Base-by-base conservation (phyloP, 2,329 filamentous ascomycete species). In the Fusarium haematococcum region DNA sequence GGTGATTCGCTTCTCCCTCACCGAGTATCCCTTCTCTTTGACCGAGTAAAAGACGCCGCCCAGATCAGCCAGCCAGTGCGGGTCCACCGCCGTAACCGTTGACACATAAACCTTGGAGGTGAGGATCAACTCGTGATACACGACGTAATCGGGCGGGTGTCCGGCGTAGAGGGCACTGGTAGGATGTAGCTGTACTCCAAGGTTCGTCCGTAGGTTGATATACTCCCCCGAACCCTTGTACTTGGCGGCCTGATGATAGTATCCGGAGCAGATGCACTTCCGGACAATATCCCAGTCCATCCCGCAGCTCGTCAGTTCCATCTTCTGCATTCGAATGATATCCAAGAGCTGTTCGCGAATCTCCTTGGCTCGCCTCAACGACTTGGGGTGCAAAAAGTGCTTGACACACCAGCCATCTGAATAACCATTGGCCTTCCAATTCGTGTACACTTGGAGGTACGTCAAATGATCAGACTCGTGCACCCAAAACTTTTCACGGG, bases 21-120 rank as follows among this genome's bases (percentile, higher is more conserved):
- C 91, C 16, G 94, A 97, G 81, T 97, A 99, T 2, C 96, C 97
- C 84, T 99, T 99, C 84, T 98, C 96, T 85, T 98, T 98, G 80
- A 99, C 90, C 2, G 93, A 97, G 83, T 98, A 99, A 83, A 99
- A 99, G 0, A 99, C 97, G 2, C 95, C 97, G 37, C 97, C 97
- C 7, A 99, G 87, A 81, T 99, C 97, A 8, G 97, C 97, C 45
- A 99, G 90, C 97, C 97, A 99, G 81, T 97, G 95, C 62, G 97
- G 96, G 81, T 99, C 97, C 2, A 99, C 97, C 1, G 95, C 91
- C 6, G 97, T 99, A 11, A 99, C 97, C 6, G 95, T 98, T 4
- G 94, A 97, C 91, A 99, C 98, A 86, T 98, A 99, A 81, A 98
- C 97, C 81, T 98, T 98, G 67, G 92, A 94, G 0, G 97, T 99